Base-by-base conservation (phyloP, 257 asterid species). In the Primulina tabacum region DNA sequence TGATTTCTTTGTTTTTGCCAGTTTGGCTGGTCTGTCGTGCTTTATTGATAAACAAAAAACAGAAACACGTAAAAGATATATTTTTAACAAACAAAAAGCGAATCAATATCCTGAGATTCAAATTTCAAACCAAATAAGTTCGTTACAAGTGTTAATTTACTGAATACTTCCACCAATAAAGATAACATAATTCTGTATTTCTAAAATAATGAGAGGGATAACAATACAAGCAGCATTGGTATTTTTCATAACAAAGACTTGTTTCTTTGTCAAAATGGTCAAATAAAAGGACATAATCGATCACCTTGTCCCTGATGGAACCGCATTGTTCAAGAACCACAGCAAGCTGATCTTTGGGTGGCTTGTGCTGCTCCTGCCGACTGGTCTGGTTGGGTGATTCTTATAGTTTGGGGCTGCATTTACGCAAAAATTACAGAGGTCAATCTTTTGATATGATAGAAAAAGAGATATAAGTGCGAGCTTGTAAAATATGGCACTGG, bases 331-430 rank as follows among this genome's bases (percentile, higher is more conserved):
- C 75, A 89, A 68, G 88, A 86, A 63, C 96, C 96, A 70, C 97
- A 90, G 87, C 97, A 90, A 66, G 90, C 87, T 52, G 95, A 90
- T 72, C 87, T 85, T 82, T 80, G 89, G 64, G 92, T 87, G 70
- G 85, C 80, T 70, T 80, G 79, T 62, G 84, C 82, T 35, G 85
- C 75, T 56, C 95, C 96, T 21, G 65, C 76, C 43, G 78, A 17
- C 82, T 87, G 96, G 76, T 89, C 95, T 14, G 90, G 75, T 81
- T 84, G 91, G 82, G 70, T 73, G 68, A 91, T 91, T 80, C 79
- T 83, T 70, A 91, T 83, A 75, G 95, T 74, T 68, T 83, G 95
- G 43, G 95, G 95, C 96, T 91, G 89, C 82, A 79, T 34, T 30
- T 33, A 35, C 50, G 28, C 33, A 56, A 71, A 53, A 67, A 60